These are phyloP conservation scores for Amaranthus cruentus DNA, from an alignment of 148 eudicot species.

Conservation along the genomic window DNA sequence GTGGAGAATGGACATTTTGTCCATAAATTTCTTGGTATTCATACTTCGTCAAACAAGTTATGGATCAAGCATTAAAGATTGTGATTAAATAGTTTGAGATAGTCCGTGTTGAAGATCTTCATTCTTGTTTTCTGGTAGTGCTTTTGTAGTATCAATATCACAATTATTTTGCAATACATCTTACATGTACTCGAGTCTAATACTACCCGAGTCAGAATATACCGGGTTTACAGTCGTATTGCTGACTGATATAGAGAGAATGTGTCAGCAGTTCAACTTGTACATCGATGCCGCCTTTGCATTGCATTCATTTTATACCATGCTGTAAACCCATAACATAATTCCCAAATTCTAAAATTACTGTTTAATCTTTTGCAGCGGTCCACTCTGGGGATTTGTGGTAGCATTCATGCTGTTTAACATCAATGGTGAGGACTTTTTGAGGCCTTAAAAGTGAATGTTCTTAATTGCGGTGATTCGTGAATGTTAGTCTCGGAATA, in stretches of 20 bases:
- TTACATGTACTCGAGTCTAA: too few relatives aligned
- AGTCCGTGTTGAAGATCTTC: too few relatives aligned
- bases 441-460: neutral
- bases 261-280: neutral
- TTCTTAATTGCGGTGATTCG: neutral
- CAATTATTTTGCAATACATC: too few relatives aligned
- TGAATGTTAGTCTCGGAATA: neutral
- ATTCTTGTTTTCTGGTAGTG: too few relatives aligned
- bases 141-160: too few relatives aligned
- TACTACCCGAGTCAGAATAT: too few relatives aligned
- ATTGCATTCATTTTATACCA: neutral
- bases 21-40: too few relatives aligned
- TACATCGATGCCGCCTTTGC: neutral
- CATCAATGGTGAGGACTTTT: slow-evolving; percentile 52
- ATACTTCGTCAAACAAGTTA: too few relatives aligned
- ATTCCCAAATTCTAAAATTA: neutral
- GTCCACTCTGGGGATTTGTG: slow-evolving; percentile 93
- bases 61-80: too few relatives aligned
- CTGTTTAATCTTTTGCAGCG: slow-evolving; percentile 51
- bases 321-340: neutral
- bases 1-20: too few relatives aligned
- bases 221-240: neutral
- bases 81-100: too few relatives aligned
- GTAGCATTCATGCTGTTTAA: slow-evolving; percentile 93
- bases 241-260: neutral